These are phyloP conservation scores for Nicotiana rustica DNA, from an alignment of 305 asterid species.

Conservation along the genomic window DNA sequence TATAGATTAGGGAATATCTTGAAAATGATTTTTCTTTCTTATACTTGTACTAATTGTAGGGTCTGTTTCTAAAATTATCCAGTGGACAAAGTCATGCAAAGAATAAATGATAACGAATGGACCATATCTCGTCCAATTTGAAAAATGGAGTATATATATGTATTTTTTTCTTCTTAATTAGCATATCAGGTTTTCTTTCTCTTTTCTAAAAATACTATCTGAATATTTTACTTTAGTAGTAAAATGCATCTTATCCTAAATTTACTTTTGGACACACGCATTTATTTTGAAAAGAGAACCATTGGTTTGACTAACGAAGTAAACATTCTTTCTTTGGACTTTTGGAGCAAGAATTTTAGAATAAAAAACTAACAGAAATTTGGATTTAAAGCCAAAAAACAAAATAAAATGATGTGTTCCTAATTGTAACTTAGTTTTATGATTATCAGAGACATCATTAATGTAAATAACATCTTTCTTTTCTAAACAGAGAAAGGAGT, in stretches of 20 bases:
- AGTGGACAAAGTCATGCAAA: constrained; percentile 30
- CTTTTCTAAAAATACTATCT: neutral
- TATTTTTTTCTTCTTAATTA: neutral
- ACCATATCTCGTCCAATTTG: constrained; percentile 8
- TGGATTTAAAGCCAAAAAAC: neutral
- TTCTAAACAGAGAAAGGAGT: neutral
- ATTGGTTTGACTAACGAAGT: neutral
- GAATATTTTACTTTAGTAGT: neutral
- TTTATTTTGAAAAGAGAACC: neutral
- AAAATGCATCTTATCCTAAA: neutral
- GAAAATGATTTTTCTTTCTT: constrained; percentile 27
- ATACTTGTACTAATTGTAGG: constrained; percentile 30
- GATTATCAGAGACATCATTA: neutral
- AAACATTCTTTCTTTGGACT: neutral
- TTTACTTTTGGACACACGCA: neutral
- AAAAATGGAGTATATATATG: neutral
- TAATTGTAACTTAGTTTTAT: neutral
- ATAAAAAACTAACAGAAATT: neutral
- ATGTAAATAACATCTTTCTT: neutral
- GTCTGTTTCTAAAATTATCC: constrained; percentile 2
- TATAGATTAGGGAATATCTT: constrained; percentile 37
- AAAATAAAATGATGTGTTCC: neutral
- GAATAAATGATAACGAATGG: constrained; percentile 29
- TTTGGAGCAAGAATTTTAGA: neutral
- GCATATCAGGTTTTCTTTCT: neutral